These are phyloP conservation scores for Candida namnaoensis DNA, from an alignment of 805 yeast genomes.

Conservation along the genomic window DNA sequence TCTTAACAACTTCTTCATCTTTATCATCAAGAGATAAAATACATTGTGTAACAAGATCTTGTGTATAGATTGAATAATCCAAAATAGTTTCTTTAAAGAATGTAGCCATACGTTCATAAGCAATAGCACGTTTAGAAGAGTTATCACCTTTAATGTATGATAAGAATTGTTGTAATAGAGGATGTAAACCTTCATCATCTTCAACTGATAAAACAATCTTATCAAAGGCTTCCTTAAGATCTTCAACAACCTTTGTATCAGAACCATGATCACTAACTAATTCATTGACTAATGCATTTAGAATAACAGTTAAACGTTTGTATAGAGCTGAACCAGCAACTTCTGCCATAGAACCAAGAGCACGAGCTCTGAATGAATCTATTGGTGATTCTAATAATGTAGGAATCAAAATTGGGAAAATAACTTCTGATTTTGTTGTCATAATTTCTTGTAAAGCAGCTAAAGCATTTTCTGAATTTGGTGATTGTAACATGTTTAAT, in stretches of 20 bases:
- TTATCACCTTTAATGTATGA: slow-evolving; percentile 73
- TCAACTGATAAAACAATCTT: slow-evolving; percentile 65
- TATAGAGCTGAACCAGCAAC: slow-evolving; percentile 83
- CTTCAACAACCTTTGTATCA: slow-evolving; percentile 26
- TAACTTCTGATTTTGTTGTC: slow-evolving; percentile 82
- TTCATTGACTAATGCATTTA: slow-evolving; percentile 65
- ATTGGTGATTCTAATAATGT: slow-evolving; percentile 76
- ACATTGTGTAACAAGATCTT: slow-evolving; percentile 66
- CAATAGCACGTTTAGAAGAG: slow-evolving; percentile 48
- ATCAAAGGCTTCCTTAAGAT: slow-evolving; percentile 50
- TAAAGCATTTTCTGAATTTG: slow-evolving; percentile 67
- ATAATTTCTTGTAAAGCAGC: slow-evolving; percentile 86
- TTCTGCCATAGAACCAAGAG: slow-evolving; percentile 77
- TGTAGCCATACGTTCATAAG: slow-evolving; percentile 57
- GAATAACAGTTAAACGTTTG: slow-evolving; percentile 62
- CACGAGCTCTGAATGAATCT: slow-evolving; percentile 76
- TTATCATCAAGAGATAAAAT: slow-evolving; percentile 67
- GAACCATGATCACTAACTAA: slow-evolving; percentile 28
- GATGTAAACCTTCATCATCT: slow-evolving; percentile 74
- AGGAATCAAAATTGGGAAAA: slow-evolving; percentile 91
- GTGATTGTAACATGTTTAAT: slow-evolving; percentile 55
- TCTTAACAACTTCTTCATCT: slow-evolving; percentile 51
- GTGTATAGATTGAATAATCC: slow-evolving; percentile 65
- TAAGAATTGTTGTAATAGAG: slow-evolving; percentile 74
- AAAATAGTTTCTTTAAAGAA: slow-evolving; percentile 60